Percentiles rank a stretch among this genome's conserved stretches.
Evolutionary conservation across 495 filamentous ascomycete genomes (phyloP).

Genomic region (Massariosphaeria phaeospora): DNA sequence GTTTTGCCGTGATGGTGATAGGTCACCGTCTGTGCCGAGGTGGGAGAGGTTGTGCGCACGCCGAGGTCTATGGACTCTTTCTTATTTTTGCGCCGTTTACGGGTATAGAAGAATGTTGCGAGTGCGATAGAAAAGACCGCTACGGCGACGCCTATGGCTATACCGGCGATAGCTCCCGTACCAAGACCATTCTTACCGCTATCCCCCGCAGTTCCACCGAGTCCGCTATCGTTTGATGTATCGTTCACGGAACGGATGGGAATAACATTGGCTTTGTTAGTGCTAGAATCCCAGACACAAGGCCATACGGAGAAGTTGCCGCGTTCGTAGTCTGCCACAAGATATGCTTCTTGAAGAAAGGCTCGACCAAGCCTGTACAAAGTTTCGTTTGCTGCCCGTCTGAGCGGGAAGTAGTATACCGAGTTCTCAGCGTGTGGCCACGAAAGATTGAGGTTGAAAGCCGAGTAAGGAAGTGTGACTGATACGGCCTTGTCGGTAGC

Average conservation of each 20-base stretch:
- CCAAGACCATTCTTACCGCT: constrained; percentile 3
- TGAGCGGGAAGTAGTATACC: constrained; percentile 51
- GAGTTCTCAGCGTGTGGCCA: constrained; percentile 38
- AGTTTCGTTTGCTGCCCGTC: constrained; percentile 46
- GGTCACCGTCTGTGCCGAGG: background rate
- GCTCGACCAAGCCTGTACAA: constrained; percentile 54
- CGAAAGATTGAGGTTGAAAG: constrained; percentile 47
- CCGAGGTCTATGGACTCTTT: background rate
- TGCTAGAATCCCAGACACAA: constrained; percentile 57
- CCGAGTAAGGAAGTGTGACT: constrained; percentile 50
- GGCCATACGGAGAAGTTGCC: constrained; percentile 46
- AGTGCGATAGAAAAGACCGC: constrained; percentile 31
- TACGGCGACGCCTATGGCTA: constrained; percentile 45
- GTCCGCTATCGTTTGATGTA: constrained; percentile 41
- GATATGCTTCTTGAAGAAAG: constrained; percentile 55
- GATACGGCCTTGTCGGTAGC: constrained; percentile 42
- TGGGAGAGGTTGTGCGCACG: background rate
- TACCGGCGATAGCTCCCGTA: constrained; percentile 34
- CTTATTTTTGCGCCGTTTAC: background rate
- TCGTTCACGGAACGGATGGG: constrained; percentile 42
- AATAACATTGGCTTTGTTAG: constrained; percentile 46
- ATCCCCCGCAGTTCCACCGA: constrained; percentile 35
- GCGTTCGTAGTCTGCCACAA: constrained; percentile 46
- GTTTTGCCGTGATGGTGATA: background rate
- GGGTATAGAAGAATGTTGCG: background rate